Conservation (phyloP, 495 filamentous ascomycete species). For the Hamigera avellanea region DNA sequence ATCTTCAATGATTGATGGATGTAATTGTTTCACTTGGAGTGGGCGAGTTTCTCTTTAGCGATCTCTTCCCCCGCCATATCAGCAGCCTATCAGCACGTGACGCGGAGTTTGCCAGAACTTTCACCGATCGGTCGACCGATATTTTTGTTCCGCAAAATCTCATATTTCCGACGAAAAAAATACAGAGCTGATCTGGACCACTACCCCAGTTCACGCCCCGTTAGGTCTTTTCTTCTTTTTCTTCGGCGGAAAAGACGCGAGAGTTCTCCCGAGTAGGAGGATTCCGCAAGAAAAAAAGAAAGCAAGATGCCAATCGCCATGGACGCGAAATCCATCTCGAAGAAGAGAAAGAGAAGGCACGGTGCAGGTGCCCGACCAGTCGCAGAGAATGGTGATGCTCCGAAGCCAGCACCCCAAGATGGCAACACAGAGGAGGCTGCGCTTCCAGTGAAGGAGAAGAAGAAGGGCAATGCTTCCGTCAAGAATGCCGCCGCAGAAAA, state of each 20-base stretch:
- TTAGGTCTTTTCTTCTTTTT: too few relatives aligned
- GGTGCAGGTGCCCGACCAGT: conserved; percentile 8
- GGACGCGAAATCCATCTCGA: conserved; percentile 45
- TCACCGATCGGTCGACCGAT: conserved; percentile 1
- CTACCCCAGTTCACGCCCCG: too few relatives aligned
- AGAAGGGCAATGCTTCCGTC: conserved; percentile 7
- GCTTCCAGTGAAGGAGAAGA: conserved; percentile 12
- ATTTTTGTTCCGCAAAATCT: conserved; percentile 5
- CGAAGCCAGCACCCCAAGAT: conserved; percentile 9
- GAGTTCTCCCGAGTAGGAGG: too few relatives aligned
- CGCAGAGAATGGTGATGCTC: conserved; percentile 15
- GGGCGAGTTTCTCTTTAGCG: too few relatives aligned
- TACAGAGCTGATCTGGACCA: not conserved
- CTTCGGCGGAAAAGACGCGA: too few relatives aligned
- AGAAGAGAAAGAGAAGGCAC: conserved; percentile 60
- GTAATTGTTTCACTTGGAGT: too few relatives aligned
- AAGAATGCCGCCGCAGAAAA: conserved; percentile 14
- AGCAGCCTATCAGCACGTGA: conserved; percentile 13
- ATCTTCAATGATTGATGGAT: too few relatives aligned
- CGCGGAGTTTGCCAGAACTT: conserved; percentile 3
- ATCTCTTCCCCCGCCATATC: too few relatives aligned
- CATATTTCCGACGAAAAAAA: conserved; percentile 4
- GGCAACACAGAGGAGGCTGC: not conserved
- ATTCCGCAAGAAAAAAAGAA: too few relatives aligned
- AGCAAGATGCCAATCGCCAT: conserved; percentile 28